Percentiles rank a stretch among this genome's conserved stretches.
phyloP scores from a whole-genome alignment of 2,329 filamentous ascomycete genomes.

The Fusarium sp. region DNA sequence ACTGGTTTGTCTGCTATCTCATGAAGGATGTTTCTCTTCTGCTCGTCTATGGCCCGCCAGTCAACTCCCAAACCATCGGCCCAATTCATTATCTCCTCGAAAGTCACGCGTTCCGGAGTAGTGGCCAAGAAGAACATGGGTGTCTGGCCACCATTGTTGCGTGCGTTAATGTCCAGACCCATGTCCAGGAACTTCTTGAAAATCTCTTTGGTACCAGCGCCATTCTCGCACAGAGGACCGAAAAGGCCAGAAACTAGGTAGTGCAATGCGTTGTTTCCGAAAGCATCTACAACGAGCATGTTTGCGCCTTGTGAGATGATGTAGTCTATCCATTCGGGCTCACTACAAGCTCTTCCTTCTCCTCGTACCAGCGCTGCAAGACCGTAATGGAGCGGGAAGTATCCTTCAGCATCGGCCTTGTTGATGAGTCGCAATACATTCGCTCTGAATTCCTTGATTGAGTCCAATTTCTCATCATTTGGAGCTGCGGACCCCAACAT shows the following conservation, averaged over 20 bases:
- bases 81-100: not conserved
- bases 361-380: not conserved
- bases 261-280: conserved; percentile 25
- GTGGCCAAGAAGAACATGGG: conserved; percentile 18
- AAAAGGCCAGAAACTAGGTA: conserved; percentile 8
- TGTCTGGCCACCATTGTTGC: conserved; percentile 28
- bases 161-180: conserved; percentile 27
- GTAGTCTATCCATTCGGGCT: conserved; percentile 15
- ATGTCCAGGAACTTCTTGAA: conserved; percentile 14
- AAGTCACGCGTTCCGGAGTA: not conserved
- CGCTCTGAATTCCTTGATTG: conserved; percentile 2
- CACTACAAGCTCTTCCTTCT: not conserved
- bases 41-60: conserved; percentile 27
- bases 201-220: not conserved
- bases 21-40: conserved; percentile 24
- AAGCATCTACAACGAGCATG: conserved; percentile 10
- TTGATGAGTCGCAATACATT: conserved; percentile 17
- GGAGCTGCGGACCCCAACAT: not conserved
- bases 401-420: conserved; percentile 26
- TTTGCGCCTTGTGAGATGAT: conserved; percentile 21
- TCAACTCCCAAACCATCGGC: conserved; percentile 25
- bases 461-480: not conserved
- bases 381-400: conserved; percentile 31
- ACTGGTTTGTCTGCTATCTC: not conserved
- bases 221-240: not conserved